Percentiles rank a stretch among this genome's conserved stretches.
Evolutionary conservation across 495 filamentous ascomycete species (phyloP).

Genomic region (Podospora tetraspora): DNA sequence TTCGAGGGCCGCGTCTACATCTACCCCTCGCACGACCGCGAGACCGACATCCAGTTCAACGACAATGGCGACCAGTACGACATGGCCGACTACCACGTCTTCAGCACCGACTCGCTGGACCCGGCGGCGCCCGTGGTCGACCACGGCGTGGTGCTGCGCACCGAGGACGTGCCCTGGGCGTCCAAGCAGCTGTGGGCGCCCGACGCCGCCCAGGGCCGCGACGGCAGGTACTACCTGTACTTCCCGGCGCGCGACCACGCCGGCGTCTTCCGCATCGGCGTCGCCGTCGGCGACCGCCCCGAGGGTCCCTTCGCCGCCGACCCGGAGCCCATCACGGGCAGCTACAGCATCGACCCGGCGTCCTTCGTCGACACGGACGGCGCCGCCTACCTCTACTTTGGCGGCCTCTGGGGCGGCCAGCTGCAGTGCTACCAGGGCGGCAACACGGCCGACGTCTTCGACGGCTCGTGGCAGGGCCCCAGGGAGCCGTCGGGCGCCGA

Average conservation of each 20-base stretch:
- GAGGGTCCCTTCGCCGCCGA: slow-evolving; percentile 54
- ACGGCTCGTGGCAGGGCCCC: slow-evolving; percentile 41
- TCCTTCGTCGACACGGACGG: slow-evolving; percentile 58
- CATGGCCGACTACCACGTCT: slow-evolving; percentile 69
- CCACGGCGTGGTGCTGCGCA: slow-evolving; percentile 53
- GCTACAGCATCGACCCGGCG: slow-evolving; percentile 60
- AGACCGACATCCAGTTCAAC: slow-evolving; percentile 58
- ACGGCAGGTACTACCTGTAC: slow-evolving; percentile 61
- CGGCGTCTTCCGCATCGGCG: slow-evolving; percentile 60
- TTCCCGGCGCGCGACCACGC: slow-evolving; percentile 58
- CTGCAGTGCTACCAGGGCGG: slow-evolving; percentile 49
- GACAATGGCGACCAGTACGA: slow-evolving; percentile 81
- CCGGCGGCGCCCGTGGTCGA: slow-evolving; percentile 48
- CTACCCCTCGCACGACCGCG: slow-evolving; percentile 62
- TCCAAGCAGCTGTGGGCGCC: slow-evolving; percentile 62
- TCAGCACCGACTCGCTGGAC: slow-evolving; percentile 47
- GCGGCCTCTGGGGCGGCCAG: slow-evolving; percentile 69
- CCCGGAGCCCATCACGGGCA: slow-evolving; percentile 54
- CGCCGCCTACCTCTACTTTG: slow-evolving; percentile 58
- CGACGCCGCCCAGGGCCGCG: slow-evolving; percentile 49
- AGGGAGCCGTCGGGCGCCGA: slow-evolving; percentile 51
- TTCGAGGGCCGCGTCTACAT: slow-evolving; percentile 59
- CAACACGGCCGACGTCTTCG: slow-evolving; percentile 39
- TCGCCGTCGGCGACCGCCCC: slow-evolving; percentile 49
- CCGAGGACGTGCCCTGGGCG: slow-evolving; percentile 57